Percentiles rank a stretch among this genome's conserved stretches.
These are phyloP conservation scores for Juglanconis sp. DNA, from an alignment of 2,329 filamentous ascomycete species.

Conservation along the genomic window DNA sequence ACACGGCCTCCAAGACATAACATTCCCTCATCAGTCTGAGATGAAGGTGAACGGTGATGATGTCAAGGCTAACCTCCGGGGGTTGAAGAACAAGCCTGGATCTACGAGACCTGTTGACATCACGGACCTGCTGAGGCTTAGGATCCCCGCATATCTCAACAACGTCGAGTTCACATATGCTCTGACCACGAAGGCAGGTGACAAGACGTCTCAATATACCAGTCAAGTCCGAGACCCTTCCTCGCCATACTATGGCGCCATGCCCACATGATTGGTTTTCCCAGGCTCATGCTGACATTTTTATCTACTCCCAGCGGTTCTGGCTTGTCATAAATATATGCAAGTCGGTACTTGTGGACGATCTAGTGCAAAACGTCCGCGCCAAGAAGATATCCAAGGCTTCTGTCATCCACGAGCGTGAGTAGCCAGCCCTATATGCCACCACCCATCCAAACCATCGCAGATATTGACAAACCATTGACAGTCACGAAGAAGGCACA, in stretches of 20 bases:
- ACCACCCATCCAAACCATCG: conserved; percentile 20
- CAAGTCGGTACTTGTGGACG: conserved; percentile 65
- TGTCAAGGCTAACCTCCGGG: conserved; percentile 88
- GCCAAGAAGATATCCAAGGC: conserved; percentile 74
- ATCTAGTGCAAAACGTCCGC: conserved; percentile 65
- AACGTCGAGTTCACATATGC: conserved; percentile 86
- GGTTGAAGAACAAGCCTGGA: conserved; percentile 92
- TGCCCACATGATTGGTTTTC: neutral
- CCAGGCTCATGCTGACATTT: conserved; percentile 4
- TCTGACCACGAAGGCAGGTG: conserved; percentile 72
- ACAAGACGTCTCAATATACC: conserved; percentile 11
- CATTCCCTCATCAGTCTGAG: conserved; percentile 90
- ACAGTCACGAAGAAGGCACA: conserved; percentile 76
- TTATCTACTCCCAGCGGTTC: conserved; percentile 54
- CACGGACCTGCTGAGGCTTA: conserved; percentile 70
- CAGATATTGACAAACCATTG: conserved; percentile 16
- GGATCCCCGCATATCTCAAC: conserved; percentile 67
- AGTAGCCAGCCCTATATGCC: conserved; percentile 28
- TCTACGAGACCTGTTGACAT: conserved; percentile 93
- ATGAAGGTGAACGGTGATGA: conserved; percentile 86
- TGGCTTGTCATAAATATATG: conserved; percentile 74
- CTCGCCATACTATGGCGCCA: conserved; percentile 6
- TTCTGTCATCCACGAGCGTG: conserved; percentile 81
- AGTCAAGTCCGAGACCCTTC: conserved; percentile 18
- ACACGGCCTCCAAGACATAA: conserved; percentile 67